Evolutionary conservation across 2,329 filamentous ascomycete species (phyloP).

Genomic region (Aspergillus sp.): DNA sequence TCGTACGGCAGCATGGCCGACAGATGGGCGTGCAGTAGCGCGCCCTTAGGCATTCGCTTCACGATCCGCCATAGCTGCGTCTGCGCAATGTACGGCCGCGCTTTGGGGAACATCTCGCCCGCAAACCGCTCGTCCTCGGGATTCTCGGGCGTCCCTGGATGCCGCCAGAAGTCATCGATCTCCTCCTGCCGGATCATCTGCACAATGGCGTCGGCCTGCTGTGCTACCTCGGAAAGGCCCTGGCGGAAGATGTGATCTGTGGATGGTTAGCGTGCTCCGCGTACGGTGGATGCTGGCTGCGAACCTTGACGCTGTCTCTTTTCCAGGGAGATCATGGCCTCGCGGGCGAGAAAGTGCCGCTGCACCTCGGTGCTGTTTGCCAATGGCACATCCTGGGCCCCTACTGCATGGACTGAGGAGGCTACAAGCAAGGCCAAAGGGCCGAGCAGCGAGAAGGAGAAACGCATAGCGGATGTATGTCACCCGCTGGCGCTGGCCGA

Average conservation of each 20-base stretch:
- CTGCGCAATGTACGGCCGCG: constrained; percentile 77
- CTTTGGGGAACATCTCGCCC: constrained; percentile 88
- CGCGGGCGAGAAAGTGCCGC: constrained; percentile 71
- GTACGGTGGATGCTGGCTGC: too few species aligned
- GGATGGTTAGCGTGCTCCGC: constrained; percentile 23
- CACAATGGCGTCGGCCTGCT: constrained; percentile 59
- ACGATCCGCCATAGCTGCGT: constrained; percentile 85
- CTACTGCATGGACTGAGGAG: too few species aligned
- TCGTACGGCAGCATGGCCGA: constrained; percentile 86
- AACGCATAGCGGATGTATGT: too few species aligned
- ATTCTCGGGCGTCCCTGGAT: constrained; percentile 7
- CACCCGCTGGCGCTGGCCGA: too few species aligned
- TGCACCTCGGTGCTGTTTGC: constrained; percentile 35
- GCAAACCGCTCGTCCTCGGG: constrained; percentile 42
- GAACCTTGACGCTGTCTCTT: constrained; percentile 73
- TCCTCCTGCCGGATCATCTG: constrained; percentile 41
- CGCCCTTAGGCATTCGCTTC: constrained; percentile 78
- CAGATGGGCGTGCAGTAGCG: constrained; percentile 67
- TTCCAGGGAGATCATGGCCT: constrained; percentile 73
- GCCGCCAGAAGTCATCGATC: constrained; percentile 19
- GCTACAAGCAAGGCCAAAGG: too few species aligned
- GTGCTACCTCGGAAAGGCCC: constrained; percentile 68
- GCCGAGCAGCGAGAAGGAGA: too few species aligned
- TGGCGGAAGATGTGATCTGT: constrained; percentile 23
- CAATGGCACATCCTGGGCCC: not conserved